A percentile compares a stretch with the other conserved stretches of the same genome.
phyloP scores from a whole-genome alignment of 1,139 yeast species.

The Yamadazyma mexicana region DNA sequence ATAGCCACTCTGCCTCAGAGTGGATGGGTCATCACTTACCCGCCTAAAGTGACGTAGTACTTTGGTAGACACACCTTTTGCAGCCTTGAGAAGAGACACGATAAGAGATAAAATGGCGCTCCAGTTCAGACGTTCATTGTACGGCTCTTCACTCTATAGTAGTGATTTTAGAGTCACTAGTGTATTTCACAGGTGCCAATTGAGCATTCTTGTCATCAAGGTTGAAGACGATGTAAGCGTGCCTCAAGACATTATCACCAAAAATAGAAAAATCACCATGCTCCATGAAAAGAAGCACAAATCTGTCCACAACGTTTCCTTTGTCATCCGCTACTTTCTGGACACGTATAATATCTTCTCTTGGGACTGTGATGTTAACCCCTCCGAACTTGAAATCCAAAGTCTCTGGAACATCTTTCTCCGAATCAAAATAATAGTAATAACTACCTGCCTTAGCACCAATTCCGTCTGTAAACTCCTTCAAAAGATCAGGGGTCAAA shows the following conservation, averaged over 20 bases:
- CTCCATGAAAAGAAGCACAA: too few relatives aligned
- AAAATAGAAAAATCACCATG: constrained; percentile 40
- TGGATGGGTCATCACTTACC: too few relatives aligned
- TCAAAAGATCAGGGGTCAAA: constrained; percentile 14
- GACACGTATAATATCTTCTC: constrained; percentile 2
- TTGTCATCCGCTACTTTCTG: neutral
- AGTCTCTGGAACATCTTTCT: constrained; percentile 7
- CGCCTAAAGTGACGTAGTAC: too few relatives aligned
- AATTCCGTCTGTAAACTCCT: constrained; percentile 14
- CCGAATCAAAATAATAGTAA: constrained; percentile 9
- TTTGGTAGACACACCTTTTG: too few relatives aligned
- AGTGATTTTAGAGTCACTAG: too few relatives aligned
- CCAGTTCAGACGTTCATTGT: too few relatives aligned
- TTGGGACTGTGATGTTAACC: constrained; percentile 29
- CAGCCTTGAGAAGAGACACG: too few relatives aligned
- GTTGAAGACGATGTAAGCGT: constrained; percentile 37
- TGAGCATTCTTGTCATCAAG: constrained; percentile 38
- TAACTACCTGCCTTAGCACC: constrained; percentile 15
- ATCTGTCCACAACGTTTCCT: neutral
- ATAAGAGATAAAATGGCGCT: too few relatives aligned
- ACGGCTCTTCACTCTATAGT: too few relatives aligned
- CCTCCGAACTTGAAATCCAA: constrained; percentile 33
- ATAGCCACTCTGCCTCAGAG: too few relatives aligned
- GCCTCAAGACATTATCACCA: constrained; percentile 63
- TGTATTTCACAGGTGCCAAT: constrained; percentile 35